Evolutionary conservation across 2,329 filamentous ascomycete species (phyloP).

Genomic region (Aspergillus versicolor): DNA sequence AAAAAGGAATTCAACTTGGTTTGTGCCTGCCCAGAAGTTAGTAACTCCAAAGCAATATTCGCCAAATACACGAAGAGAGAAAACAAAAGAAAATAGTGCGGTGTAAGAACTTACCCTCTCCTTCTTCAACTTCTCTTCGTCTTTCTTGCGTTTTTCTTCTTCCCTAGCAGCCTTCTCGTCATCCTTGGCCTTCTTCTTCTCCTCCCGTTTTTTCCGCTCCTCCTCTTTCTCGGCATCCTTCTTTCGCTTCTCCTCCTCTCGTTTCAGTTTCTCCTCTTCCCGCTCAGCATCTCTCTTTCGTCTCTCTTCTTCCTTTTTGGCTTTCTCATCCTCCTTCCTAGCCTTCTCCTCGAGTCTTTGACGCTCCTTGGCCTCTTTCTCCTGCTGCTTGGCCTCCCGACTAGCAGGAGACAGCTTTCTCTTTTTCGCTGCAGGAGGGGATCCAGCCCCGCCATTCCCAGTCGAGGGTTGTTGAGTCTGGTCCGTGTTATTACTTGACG

Average conservation of each 20-base stretch:
- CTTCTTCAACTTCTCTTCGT: constrained; percentile 45
- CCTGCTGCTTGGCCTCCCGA: constrained; percentile 25
- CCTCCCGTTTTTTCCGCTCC: constrained; percentile 44
- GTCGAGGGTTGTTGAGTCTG: neutral
- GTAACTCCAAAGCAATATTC: neutral
- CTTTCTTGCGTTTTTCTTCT: constrained; percentile 50
- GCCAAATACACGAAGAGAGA: constrained; percentile 11
- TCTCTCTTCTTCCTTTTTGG: constrained; percentile 46
- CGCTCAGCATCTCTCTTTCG: constrained; percentile 36
- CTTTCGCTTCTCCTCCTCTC: constrained; percentile 50
- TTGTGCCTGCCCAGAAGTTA: constrained; percentile 43
- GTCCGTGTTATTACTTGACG: neutral
- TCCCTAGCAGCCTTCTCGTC: constrained; percentile 40
- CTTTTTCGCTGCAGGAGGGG: constrained; percentile 28
- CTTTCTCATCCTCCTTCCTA: constrained; percentile 29
- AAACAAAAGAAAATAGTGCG: constrained; percentile 16
- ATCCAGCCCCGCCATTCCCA: constrained; percentile 1
- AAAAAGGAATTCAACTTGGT: constrained; percentile 53
- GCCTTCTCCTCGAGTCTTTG: constrained; percentile 20
- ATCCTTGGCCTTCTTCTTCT: constrained; percentile 43
- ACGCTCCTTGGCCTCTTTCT: constrained; percentile 29
- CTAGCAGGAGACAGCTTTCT: constrained; percentile 32
- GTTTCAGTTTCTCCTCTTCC: constrained; percentile 31
- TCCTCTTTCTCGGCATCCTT: constrained; percentile 47
- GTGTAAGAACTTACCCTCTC: constrained; percentile 38